A percentile compares a stretch with the other conserved stretches of the same genome.
Conservation (phyloP, 352 stramenopile genomes). For the Blastocystis sp. region DNA sequence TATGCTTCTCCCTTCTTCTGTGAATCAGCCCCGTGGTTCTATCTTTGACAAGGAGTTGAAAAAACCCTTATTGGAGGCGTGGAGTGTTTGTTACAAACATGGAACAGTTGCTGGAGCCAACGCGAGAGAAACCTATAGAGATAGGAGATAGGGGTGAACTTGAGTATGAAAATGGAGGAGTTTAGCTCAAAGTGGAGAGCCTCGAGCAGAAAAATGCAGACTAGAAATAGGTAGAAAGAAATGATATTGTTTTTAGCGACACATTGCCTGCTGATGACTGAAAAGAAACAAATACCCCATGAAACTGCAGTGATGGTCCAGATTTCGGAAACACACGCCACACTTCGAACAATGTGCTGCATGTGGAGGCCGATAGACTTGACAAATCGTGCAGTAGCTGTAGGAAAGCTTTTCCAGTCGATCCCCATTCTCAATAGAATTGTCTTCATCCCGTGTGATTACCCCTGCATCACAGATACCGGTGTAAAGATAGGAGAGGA, state of each 20-base stretch:
- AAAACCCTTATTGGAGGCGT: too few species aligned
- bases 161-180: not conserved
- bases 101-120: not conserved
- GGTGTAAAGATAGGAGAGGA: not conserved
- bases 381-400: conserved; percentile 8
- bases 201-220: not conserved
- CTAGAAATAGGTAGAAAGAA: not conserved
- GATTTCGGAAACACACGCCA: conserved; percentile 12
- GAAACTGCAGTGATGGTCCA: conserved; percentile 21
- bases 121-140: not conserved
- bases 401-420: conserved; percentile 2
- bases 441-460: not conserved
- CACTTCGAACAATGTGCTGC: not conserved
- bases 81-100: not conserved
- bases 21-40: too few species aligned
- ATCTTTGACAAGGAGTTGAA: too few species aligned
- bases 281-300: not conserved
- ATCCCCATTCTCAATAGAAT: not conserved
- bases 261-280: not conserved
- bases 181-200: not conserved
- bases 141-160: not conserved
- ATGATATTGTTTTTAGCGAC: not conserved
- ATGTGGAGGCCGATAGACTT: not conserved
- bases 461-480: conserved; percentile 2
- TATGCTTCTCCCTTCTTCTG: too few species aligned